These are phyloP conservation scores for Aspergillus novoparasiticus DNA, from an alignment of 2,329 filamentous ascomycete species.

Conservation along the genomic window DNA sequence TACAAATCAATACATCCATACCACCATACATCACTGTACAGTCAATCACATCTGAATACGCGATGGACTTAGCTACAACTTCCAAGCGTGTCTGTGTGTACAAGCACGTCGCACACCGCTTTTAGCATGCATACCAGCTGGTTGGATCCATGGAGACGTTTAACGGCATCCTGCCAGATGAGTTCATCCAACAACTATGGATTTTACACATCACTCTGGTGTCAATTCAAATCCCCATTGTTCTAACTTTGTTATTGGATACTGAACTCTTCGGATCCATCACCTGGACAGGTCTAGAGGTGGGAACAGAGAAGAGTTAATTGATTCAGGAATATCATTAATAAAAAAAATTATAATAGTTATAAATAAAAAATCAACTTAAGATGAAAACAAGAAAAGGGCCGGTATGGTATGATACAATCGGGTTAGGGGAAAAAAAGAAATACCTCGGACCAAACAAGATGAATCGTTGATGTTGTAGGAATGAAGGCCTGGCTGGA, in stretches of 20 bases:
- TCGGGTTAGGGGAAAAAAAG: not conserved
- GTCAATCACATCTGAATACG: not conserved
- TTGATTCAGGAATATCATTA: not conserved
- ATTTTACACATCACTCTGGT: conserved; percentile 6
- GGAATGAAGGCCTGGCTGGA: not conserved
- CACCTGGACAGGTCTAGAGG: conserved; percentile 27
- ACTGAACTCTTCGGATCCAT: conserved; percentile 15
- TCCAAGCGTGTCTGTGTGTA: not conserved
- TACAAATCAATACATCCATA: not conserved
- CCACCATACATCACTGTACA: not conserved
- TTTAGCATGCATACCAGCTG: conserved; percentile 17
- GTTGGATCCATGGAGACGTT: conserved; percentile 2
- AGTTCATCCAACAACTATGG: not conserved
- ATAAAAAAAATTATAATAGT: not conserved
- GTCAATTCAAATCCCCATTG: not conserved
- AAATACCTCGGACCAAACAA: not conserved
- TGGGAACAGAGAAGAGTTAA: not conserved
- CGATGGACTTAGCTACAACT: not conserved
- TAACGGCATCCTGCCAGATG: conserved; percentile 6
- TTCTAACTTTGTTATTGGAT: conserved; percentile 4
- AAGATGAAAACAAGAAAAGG: not conserved
- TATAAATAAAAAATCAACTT: not conserved
- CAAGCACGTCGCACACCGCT: conserved; percentile 18
- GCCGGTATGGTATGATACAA: conserved; percentile 6
- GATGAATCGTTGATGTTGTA: not conserved